A percentile compares a stretch with the other conserved stretches of the same genome.
phyloP scores from a whole-genome alignment of 352 stramenopile genomes.

The Halophytophthora polymorphica region DNA sequence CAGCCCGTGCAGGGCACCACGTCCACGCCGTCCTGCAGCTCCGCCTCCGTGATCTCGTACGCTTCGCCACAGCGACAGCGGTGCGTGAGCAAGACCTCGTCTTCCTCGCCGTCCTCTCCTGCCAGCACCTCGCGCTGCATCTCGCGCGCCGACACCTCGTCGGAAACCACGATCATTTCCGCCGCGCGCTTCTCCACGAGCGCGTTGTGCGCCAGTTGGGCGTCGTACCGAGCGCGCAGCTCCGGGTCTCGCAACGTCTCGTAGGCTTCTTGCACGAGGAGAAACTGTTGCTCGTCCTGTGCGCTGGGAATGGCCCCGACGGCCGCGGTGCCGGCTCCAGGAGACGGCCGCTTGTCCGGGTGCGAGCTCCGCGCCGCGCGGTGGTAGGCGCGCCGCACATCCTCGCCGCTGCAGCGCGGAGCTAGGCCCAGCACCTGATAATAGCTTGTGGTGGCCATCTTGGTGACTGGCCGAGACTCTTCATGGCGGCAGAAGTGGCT shows the following conservation, averaged over 20 bases:
- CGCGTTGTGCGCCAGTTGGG: conserved; percentile 33
- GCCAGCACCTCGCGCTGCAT: conserved; percentile 43
- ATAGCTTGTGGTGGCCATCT: conserved; percentile 8
- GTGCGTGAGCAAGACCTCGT: conserved; percentile 56
- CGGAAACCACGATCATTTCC: conserved; percentile 60
- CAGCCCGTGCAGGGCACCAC: conserved; percentile 77
- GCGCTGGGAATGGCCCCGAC: background rate
- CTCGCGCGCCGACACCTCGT: conserved; percentile 42
- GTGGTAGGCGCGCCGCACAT: conserved; percentile 73
- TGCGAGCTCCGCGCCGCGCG: conserved; percentile 51
- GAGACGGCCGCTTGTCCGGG: conserved; percentile 50
- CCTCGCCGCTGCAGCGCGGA: conserved; percentile 42
- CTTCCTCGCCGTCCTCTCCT: conserved; percentile 27
- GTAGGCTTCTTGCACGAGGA: conserved; percentile 65
- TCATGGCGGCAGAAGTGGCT: too few species aligned
- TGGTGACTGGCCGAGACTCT: too few species aligned
- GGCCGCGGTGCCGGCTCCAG: background rate
- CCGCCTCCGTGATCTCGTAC: conserved; percentile 64
- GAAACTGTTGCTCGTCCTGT: conserved; percentile 34
- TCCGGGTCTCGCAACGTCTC: conserved; percentile 53
- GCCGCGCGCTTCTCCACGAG: conserved; percentile 32
- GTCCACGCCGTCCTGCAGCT: conserved; percentile 62
- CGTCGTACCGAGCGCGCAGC: conserved; percentile 51
- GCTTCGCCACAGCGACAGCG: conserved; percentile 68
- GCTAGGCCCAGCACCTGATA: conserved; percentile 60